Conservation (phyloP, 441 rosid species). For the Aleurites moluccanus region DNA sequence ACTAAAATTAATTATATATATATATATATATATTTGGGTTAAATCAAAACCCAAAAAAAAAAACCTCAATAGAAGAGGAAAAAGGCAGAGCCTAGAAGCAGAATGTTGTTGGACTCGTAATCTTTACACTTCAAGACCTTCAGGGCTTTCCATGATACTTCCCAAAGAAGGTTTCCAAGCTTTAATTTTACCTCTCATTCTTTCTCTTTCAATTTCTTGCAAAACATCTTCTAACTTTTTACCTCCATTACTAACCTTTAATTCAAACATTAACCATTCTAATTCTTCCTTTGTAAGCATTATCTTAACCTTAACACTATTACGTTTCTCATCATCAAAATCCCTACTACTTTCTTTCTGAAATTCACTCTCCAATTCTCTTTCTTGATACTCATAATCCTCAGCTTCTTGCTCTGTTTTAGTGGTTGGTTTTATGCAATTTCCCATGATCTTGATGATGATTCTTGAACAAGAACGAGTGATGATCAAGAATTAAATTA, state of each 20-base stretch:
- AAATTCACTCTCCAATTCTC: slow-evolving; percentile 6
- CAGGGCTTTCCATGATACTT: slow-evolving; percentile 59
- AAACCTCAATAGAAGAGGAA: slow-evolving; percentile 3
- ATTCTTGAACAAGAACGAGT: neutral
- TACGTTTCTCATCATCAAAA: neutral
- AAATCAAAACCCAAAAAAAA: slow-evolving; percentile 1
- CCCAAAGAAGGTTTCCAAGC: slow-evolving; percentile 79
- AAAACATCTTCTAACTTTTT: slow-evolving; percentile 45
- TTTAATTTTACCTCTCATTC: slow-evolving; percentile 30
- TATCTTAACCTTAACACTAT: slow-evolving; percentile 69
- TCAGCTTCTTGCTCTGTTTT: slow-evolving; percentile 25
- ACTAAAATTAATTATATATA: neutral
- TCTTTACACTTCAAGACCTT: slow-evolving; percentile 45
- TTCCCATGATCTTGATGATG: slow-evolving; percentile 55
- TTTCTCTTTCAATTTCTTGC: slow-evolving; percentile 61
- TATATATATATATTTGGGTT: neutral
- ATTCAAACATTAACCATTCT: slow-evolving; percentile 56
- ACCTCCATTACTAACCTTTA: slow-evolving; percentile 34
- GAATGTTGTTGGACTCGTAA: neutral
- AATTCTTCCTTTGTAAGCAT: slow-evolving; percentile 74
- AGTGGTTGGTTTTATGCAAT: slow-evolving; percentile 47
- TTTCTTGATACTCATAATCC: slow-evolving; percentile 7
- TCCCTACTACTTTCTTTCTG: slow-evolving; percentile 22
- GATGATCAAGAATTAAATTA: too few relatives aligned
- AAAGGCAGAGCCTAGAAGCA: neutral